Conservation (phyloP, 108 stramenopile species). For the Pseudonitzschia pungens region DNA sequence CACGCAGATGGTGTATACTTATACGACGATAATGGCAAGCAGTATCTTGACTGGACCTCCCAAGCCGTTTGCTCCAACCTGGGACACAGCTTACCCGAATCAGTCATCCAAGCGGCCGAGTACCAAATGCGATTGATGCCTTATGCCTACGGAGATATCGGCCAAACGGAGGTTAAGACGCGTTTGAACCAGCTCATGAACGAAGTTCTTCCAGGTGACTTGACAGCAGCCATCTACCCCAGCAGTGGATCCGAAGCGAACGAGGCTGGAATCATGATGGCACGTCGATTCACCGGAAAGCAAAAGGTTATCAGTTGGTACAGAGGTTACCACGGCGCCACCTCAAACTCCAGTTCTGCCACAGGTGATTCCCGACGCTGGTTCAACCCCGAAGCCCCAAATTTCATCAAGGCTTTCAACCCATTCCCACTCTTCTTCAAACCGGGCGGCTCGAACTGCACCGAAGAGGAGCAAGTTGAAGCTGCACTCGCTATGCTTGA, state of each 20-base stretch:
- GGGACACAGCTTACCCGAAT: constrained; percentile 53
- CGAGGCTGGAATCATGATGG: constrained; percentile 95
- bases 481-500: constrained; percentile 56
- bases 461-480: constrained; percentile 49
- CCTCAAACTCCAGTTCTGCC: constrained; percentile 86
- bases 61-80: constrained; percentile 72
- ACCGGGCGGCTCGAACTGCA: constrained; percentile 37
- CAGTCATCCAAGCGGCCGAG: constrained; percentile 45
- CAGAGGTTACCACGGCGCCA: constrained; percentile 93
- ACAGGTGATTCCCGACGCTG: constrained; percentile 79
- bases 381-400: constrained; percentile 44
- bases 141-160: constrained; percentile 63
- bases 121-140: constrained; percentile 50
- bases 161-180: constrained; percentile 51
- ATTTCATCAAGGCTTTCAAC: constrained; percentile 62
- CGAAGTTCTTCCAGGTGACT: constrained; percentile 55
- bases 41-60: constrained; percentile 73
- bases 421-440: constrained; percentile 62
- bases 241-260: constrained; percentile 95
- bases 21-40: constrained; percentile 56
- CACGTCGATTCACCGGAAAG: constrained; percentile 76
- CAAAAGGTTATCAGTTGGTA: constrained; percentile 64
- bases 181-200: constrained; percentile 57
- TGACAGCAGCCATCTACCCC: constrained; percentile 89
- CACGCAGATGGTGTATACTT: constrained; percentile 67